Base-by-base conservation (phyloP, 1,284 basidiomycete species). In the Microstroma glucosiphilum region DNA sequence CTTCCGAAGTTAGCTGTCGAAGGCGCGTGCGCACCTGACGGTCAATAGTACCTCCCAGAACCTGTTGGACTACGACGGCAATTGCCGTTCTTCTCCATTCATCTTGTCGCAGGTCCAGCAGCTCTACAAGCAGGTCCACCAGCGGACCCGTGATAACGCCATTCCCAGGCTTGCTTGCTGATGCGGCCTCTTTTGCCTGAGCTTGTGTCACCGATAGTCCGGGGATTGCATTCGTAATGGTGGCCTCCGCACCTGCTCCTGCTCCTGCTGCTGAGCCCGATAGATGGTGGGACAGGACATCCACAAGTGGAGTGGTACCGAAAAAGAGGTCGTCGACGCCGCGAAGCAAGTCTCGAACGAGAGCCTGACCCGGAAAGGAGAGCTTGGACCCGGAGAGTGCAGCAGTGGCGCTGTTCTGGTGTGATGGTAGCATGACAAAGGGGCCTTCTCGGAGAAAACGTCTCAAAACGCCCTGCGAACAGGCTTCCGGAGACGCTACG, bases 41-140 rank as follows among this genome's bases (percentile, higher is more conserved):
- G 43, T 48, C 43, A 48, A 48, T 48, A 6, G 43, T 48, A 48
- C 43, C 43, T 17, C 43, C 43, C 21, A 48, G 43, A 21, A 48
- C 21, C 21, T 48, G 43, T 21, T 48, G 43, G 6, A 48, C 43
- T 6, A 48, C 43, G 17, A 48, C 43, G 43, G 21, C 43, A 21
- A 48, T 48, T 6, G 43, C 43, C 21, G 43, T 48, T n/a, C 43
- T 17, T 17, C 43, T 17, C 43, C 43, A 48, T 17, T 17, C 17
- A 12, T 48, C 43, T 17, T 17, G 21, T 21, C 21, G 43, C 17
- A 48, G 43, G 43, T 17, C 15, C 17, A 48, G 12, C 6, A 48
- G 43, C 43, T 48, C 43, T 12, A 48, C 43, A 21, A 48, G 43
- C 17, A 48, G 43, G 12, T 48, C 43, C 3, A 48, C 21, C 17